Evolutionary conservation across 495 filamentous ascomycete species (phyloP).

Genomic region (Evernia prunastri): DNA sequence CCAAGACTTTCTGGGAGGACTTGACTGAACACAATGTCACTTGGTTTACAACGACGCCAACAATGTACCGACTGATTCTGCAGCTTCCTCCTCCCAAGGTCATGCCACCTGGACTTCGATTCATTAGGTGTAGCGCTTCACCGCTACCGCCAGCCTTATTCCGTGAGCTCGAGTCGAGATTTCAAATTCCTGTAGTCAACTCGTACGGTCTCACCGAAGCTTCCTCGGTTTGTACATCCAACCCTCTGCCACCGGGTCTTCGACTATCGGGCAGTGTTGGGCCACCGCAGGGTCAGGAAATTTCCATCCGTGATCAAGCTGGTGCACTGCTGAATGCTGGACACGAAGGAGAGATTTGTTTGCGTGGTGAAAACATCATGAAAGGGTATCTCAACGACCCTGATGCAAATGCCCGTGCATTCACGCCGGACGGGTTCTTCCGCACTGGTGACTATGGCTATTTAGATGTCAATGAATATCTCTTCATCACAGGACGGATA

Average conservation of each 20-base stretch:
- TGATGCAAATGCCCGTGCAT: conserved; percentile 34
- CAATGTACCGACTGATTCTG: neutral
- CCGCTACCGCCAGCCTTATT: conserved; percentile 66
- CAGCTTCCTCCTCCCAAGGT: neutral
- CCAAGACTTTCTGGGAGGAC: neutral
- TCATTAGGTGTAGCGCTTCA: conserved; percentile 75
- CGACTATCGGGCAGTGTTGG: conserved; percentile 70
- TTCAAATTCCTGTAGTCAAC: conserved; percentile 68
- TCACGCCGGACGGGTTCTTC: conserved; percentile 64
- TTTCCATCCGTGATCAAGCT: neutral
- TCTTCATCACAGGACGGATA: conserved; percentile 68
- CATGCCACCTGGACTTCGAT: conserved; percentile 47
- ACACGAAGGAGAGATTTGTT: neutral
- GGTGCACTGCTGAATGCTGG: neutral
- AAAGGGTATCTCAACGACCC: neutral
- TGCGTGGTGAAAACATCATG: neutral
- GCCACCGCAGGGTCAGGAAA: conserved; percentile 65
- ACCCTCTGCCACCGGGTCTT: conserved; percentile 63
- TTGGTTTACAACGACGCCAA: neutral
- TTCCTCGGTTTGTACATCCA: conserved; percentile 75
- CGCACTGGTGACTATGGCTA: conserved; percentile 75
- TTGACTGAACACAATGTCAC: neutral
- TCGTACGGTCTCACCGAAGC: conserved; percentile 85
- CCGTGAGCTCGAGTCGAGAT: conserved; percentile 57
- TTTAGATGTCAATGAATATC: conserved; percentile 60